Percentiles rank a stretch among this genome's conserved stretches.
Conservation (phyloP, 78 protist genomes). For the Dictyostelium discoideum region dicty_2.7 NC_007091.3:4729501-4730000, state of each 20-base stretch:
- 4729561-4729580: slow-evolving; percentile 6
- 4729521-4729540: background rate
- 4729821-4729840: slow-evolving; percentile 3
- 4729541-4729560: slow-evolving; percentile 12
- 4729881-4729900: background rate
- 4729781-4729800: slow-evolving; percentile 1
- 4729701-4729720: background rate
- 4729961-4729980: background rate
- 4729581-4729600: background rate
- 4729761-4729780: slow-evolving; percentile 3
- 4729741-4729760: slow-evolving; percentile 9
- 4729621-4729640: background rate
- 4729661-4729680: background rate
- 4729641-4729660: background rate
- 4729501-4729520: background rate
- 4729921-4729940: background rate
- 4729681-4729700: background rate
- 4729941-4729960: background rate
- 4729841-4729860: background rate
- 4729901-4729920: background rate
- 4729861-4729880: background rate
- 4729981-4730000: too few relatives aligned
- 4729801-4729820: background rate
- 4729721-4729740: background rate
- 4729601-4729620: background rate